Base-by-base conservation (phyloP, 2,329 filamentous ascomycete genomes). In the Cladosporium sp. region DNA sequence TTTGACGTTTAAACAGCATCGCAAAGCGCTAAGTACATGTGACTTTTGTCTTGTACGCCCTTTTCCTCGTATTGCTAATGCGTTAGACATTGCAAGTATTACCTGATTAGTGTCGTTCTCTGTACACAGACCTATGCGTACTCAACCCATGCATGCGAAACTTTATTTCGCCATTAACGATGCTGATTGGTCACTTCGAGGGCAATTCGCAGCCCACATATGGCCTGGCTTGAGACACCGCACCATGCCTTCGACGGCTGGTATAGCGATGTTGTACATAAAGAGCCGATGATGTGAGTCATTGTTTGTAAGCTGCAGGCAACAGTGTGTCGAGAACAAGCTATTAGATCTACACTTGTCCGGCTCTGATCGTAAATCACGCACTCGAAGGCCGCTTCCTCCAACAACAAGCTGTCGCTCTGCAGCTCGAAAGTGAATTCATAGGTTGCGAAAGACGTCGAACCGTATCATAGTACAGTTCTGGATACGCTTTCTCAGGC, bases 121-220 rank as follows among this genome's bases (percentile, higher is more conserved):
- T 35, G 33, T 35, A 35, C 11, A 35, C 12, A 35, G 11, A 35
- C 33, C 8, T 40, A 21, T 46, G 3, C 12, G n/a, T 46, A 44
- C n/a, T 10, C 10, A n/a, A 21, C 21, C 8, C 8, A 12, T 46
- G 40, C 40, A 21, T 1, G 40, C 40, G n/a, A 21, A 21, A 46
- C 40, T 12, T 44, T 46, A n/a, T 18, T 46, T n/a, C n/a, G n/a
- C n/a, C 40, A 46, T 6, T 5, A 10, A 29, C 59, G 12, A 21
- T 29, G 44, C 46, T 52, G 28, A 62, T 62, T 62, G 59, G 59
- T 12, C n/a, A 62, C 11, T 62, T 62, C 29, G 12, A 62, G 59
- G 28, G 18, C 59, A 62, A 62, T 37, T 26, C 56, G 55, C 33
- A 40, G 40, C 55, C 14, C 52, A 18, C 29, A 21, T 21, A 33